Conservation (phyloP, 169 alveolate genomes). For the Sarcocystis neurona region DNA sequence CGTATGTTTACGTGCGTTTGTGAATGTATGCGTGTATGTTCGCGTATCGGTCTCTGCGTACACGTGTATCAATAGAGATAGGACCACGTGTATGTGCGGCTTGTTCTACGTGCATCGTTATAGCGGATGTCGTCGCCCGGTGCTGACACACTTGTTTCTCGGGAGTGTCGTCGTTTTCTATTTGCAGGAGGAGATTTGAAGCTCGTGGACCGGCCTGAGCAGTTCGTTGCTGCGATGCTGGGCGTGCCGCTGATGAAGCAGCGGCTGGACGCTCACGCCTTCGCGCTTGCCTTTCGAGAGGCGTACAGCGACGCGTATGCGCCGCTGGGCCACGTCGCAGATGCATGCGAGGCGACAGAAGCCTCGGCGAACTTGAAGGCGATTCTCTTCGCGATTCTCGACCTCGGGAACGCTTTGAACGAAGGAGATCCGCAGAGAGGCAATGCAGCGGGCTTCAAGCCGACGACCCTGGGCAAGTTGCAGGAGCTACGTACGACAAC, state of each 20-base stretch:
- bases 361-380: conserved; percentile 74
- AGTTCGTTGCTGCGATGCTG: conserved; percentile 85
- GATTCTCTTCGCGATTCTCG: conserved; percentile 80
- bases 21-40: too few species aligned
- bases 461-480: conserved; percentile 83
- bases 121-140: too few species aligned
- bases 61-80: too few species aligned
- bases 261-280: conserved; percentile 83
- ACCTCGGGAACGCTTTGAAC: conserved; percentile 84
- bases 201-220: conserved; percentile 88
- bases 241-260: conserved; percentile 86
- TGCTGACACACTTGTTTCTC: too few species aligned
- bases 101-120: too few species aligned
- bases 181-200: conserved; percentile 84
- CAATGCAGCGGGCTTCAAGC: conserved; percentile 87
- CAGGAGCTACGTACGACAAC: conserved; percentile 86
- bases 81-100: too few species aligned
- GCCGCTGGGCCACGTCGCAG: conserved; percentile 80
- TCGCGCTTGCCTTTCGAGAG: conserved; percentile 82
- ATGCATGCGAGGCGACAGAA: conserved; percentile 81
- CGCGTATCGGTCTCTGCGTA: too few species aligned
- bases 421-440: conserved; percentile 88
- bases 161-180: neutral
- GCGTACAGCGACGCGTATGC: conserved; percentile 77
- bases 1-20: neutral